phyloP scores from a whole-genome alignment of 768 basidiomycete species.

The Xerocomellus chrysenteron region DNA sequence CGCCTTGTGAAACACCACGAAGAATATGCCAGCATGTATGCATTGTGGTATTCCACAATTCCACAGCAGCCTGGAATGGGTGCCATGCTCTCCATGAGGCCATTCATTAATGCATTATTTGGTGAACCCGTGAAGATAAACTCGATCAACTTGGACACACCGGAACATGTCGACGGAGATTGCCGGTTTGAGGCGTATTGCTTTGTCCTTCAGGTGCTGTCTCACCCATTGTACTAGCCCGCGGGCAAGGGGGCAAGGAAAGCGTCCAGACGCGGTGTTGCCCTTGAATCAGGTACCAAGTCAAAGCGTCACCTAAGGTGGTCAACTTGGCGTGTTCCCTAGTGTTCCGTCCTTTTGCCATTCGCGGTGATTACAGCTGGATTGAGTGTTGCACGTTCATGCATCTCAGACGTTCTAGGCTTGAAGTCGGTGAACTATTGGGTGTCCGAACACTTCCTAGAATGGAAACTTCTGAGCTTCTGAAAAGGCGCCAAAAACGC shows the following conservation, averaged over 20 bases:
- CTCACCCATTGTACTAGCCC: no score
- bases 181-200: constrained; percentile 6
- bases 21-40: constrained; percentile 11
- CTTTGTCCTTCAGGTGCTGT: not conserved
- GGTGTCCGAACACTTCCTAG: not conserved
- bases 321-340: not conserved
- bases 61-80: constrained; percentile 16
- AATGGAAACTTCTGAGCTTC: not conserved
- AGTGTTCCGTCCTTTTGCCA: not conserved
- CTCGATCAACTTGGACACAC: constrained; percentile 3
- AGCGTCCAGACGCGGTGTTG: not conserved
- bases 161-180: constrained; percentile 16
- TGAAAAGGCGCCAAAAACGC: not conserved
- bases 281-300: not conserved
- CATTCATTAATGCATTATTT: constrained; percentile 15
- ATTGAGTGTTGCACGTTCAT: constrained; percentile 7
- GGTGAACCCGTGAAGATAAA: constrained; percentile 3
- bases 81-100: constrained; percentile 16
- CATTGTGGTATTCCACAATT: constrained; percentile 25
- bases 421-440: not conserved
- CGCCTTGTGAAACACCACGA: constrained; percentile 4
- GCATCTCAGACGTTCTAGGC: not conserved
- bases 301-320: not conserved
- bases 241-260: not conserved
- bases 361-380: constrained; percentile 16